Base-by-base conservation (phyloP, 805 yeast species). In the Yarrowia sp. region DNA sequence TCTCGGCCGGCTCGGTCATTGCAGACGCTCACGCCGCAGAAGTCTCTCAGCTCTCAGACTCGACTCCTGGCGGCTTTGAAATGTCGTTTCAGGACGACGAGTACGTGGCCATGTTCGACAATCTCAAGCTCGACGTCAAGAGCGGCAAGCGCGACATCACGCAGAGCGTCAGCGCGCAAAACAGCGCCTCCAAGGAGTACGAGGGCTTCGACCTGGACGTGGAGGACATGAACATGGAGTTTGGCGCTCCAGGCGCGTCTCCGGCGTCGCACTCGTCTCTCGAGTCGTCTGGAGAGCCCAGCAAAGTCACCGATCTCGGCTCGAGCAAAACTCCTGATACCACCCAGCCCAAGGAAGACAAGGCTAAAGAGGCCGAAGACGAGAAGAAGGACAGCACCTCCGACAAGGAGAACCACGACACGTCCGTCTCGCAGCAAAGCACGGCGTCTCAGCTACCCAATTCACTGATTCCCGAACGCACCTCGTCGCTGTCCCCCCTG, bases 91-190 rank as follows among this genome's bases (percentile, higher is more conserved):
- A 51, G 33, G 58, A 51, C 24, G 58, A 35, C 12, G 42, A 51
- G 16, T 33, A 33, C 9, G 42, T 35, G 16, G 9, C 29, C 32
- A 51, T 51, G 58, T 51, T 51, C 58, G 24, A 51, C 22, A 24
- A 35, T 10, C 58, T 51, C 19, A 51, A 51, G 14, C 42, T 51
- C 19, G 55, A 47, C 24, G 55, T 47, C 55, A 47, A 47, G 55
- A 47, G 55, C 51, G 51, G 51, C 35, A 44, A 44, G 22, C 35
- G 51, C 2, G 51, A 44, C 13, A 44, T 44, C 4, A 44, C 51
- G 2, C 51, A 19, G 35, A 44, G 35, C 24, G 16, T 29, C 25
- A 19, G 35, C 12, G 35, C 51, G 6, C 35, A 29, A 10, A 16
- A 7, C 8, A 25, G 31, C 14, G 14, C 47, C 12, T 5, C 8